A percentile compares a stretch with the other conserved stretches of the same genome.
phyloP scores from a whole-genome alignment of 495 filamentous ascomycete genomes.

The Talaromyces stipitatus region DNA sequence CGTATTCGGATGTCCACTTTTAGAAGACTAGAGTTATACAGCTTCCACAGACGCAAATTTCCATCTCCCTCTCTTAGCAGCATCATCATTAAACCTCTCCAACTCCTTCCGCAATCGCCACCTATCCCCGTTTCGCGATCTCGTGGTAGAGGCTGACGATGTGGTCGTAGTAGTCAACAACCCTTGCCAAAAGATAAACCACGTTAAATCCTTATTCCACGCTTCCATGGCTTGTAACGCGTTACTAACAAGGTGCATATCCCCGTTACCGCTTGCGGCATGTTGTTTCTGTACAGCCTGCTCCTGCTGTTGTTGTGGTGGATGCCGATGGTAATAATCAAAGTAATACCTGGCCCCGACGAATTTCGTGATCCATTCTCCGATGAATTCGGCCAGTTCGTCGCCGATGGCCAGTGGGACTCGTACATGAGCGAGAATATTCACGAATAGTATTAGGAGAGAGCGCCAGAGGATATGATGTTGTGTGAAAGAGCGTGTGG shows the following conservation, averaged over 20 bases:
- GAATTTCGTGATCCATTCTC: constrained; percentile 30
- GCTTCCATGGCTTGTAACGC: constrained; percentile 35
- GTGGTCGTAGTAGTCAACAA: not conserved
- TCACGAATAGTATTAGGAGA: constrained; percentile 32
- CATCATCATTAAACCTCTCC: not conserved
- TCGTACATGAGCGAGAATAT: constrained; percentile 29
- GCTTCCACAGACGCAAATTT: constrained; percentile 23
- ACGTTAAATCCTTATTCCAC: constrained; percentile 40
- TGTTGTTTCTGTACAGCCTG: not conserved
- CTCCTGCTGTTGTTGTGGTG: not conserved
- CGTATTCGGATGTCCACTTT: not conserved
- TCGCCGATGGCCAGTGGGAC: constrained; percentile 30
- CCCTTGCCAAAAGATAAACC: constrained; percentile 30
- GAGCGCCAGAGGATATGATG: constrained; percentile 31
- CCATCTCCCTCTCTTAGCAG: constrained; percentile 11
- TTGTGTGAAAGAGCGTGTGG: constrained; percentile 28
- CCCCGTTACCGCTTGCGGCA: constrained; percentile 4
- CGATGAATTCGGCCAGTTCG: constrained; percentile 30
- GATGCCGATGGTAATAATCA: not conserved
- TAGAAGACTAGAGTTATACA: constrained; percentile 2
- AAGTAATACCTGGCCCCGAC: constrained; percentile 30
- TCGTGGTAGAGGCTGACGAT: not conserved
- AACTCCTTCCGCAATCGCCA: constrained; percentile 7
- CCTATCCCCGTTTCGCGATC: not conserved
- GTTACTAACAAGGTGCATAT: constrained; percentile 19